Conservation (phyloP, 495 filamentous ascomycete genomes). For the Talaromyces ruber region DNA sequence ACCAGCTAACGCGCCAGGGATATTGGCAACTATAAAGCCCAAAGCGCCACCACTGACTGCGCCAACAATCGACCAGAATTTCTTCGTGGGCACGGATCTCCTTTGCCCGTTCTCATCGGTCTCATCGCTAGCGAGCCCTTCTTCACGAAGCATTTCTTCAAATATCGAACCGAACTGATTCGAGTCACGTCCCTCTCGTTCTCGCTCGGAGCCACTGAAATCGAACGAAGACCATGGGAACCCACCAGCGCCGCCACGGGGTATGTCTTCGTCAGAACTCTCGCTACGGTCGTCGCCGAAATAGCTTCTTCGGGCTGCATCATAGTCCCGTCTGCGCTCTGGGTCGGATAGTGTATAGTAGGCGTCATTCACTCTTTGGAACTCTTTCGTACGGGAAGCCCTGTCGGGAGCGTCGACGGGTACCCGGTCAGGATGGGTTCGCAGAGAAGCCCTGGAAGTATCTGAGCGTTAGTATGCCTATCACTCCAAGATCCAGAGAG, state of each 20-base stretch:
- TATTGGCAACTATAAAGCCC: conserved; percentile 90
- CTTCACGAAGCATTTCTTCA: conserved; percentile 95
- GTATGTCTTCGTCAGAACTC: conserved; percentile 52
- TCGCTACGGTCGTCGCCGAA: conserved; percentile 39
- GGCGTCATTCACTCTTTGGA: conserved; percentile 95
- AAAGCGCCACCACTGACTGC: conserved; percentile 82
- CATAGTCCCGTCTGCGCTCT: conserved; percentile 77
- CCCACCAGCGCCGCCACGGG: conserved; percentile 33
- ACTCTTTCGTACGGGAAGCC: conserved; percentile 71
- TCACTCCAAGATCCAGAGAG: not conserved
- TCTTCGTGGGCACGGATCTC: conserved; percentile 46
- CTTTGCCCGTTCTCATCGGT: conserved; percentile 17
- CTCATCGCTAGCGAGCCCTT: conserved; percentile 66
- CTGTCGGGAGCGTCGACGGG: conserved; percentile 78
- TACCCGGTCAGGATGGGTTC: conserved; percentile 90
- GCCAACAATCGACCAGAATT: conserved; percentile 82
- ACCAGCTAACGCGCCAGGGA: conserved; percentile 81
- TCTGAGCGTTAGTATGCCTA: not conserved
- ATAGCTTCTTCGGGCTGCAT: conserved; percentile 53
- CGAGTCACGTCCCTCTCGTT: conserved; percentile 44
- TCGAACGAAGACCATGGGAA: conserved; percentile 59
- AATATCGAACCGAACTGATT: conserved; percentile 87
- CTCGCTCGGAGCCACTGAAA: conserved; percentile 30
- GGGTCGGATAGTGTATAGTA: conserved; percentile 91
- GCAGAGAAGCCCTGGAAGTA: conserved; percentile 68